Conservation (phyloP, 1,284 basidiomycete species). For the Tilletia horrida region DNA sequence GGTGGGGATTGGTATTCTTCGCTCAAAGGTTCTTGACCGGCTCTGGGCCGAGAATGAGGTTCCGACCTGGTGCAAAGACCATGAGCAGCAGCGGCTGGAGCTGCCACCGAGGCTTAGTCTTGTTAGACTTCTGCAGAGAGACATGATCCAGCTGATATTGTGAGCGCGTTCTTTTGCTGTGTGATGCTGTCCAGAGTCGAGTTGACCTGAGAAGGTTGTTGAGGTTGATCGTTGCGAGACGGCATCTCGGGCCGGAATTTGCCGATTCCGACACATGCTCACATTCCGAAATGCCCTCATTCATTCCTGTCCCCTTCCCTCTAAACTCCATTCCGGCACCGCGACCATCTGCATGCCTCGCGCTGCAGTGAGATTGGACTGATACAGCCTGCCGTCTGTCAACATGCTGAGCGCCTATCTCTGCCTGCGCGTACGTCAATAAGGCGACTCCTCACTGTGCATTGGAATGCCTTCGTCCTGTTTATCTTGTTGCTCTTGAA, state of each 20-base stretch:
- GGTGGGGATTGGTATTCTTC: constrained; percentile 28
- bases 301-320: too few relatives aligned
- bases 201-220: not conserved
- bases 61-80: not conserved
- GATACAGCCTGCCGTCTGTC: too few relatives aligned
- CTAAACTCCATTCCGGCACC: too few relatives aligned
- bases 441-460: too few relatives aligned
- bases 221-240: not conserved
- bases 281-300: not conserved
- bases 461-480: too few relatives aligned
- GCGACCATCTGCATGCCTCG: too few relatives aligned
- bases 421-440: too few relatives aligned
- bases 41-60: not conserved
- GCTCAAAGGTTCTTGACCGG: not conserved
- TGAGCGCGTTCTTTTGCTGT: not conserved
- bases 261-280: not conserved
- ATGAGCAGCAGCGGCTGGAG: not conserved
- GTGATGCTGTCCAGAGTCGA: not conserved
- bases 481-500: too few relatives aligned
- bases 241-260: not conserved
- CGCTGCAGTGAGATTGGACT: too few relatives aligned
- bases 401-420: too few relatives aligned
- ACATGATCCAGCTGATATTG: not conserved
- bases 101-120: not conserved
- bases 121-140: constrained; percentile 1